Conservation (phyloP, 495 filamentous ascomycete species). For the Aspergillus diversus region DNA sequence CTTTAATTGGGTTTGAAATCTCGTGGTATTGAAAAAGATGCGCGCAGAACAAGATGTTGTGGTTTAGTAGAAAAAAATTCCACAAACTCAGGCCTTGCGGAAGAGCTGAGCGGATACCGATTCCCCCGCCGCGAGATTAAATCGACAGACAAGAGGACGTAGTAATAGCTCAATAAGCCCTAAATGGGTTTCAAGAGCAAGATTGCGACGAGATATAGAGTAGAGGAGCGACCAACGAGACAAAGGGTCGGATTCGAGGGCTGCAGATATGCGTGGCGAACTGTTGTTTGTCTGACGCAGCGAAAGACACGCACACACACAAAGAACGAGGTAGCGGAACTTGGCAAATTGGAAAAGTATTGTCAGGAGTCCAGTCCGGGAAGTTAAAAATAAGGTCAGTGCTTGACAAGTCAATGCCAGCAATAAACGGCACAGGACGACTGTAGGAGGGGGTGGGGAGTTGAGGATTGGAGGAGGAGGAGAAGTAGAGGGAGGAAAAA, state of each 20-base stretch:
- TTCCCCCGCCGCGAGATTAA: constrained; percentile 15
- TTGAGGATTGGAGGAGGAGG: constrained; percentile 26
- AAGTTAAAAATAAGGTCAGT: constrained; percentile 21
- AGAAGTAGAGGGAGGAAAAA: constrained; percentile 32
- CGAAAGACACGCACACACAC: constrained; percentile 24
- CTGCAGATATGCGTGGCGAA: constrained; percentile 26
- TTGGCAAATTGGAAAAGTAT: constrained; percentile 19
- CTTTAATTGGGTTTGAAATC: constrained; percentile 11
- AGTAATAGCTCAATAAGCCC: not conserved
- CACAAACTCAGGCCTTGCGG: constrained; percentile 14
- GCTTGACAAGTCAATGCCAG: constrained; percentile 62
- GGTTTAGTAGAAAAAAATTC: constrained; percentile 7
- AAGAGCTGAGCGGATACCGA: constrained; percentile 14
- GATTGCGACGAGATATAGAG: constrained; percentile 3
- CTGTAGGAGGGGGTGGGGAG: constrained; percentile 34
- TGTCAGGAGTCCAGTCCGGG: constrained; percentile 32
- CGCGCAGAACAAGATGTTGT: constrained; percentile 7
- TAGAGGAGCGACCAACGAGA: constrained; percentile 14
- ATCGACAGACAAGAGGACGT: constrained; percentile 8
- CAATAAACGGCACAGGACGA: constrained; percentile 44
- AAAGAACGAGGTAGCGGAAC: constrained; percentile 25
- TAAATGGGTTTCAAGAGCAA: constrained; percentile 5
- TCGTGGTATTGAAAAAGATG: constrained; percentile 12
- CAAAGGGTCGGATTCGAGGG: constrained; percentile 15
- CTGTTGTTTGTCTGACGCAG: constrained; percentile 23